Percentiles rank a stretch among this genome's conserved stretches.
Evolutionary conservation across 192 early-diverging fungal genomes (phyloP).

Genomic region (Coemansia furcata): DNA sequence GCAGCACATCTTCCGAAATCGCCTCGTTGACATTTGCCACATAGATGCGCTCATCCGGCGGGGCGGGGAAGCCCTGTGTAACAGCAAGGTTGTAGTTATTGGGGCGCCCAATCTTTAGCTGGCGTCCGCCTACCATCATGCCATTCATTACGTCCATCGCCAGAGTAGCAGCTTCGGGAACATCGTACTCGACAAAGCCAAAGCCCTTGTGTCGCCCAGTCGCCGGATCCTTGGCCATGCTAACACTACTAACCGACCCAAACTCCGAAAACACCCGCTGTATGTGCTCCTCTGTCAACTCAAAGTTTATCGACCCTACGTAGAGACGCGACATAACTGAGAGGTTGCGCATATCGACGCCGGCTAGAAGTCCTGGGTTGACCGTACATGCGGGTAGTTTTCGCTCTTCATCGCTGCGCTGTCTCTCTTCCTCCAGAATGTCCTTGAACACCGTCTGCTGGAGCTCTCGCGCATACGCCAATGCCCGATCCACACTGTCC

Average conservation of each 20-base stretch:
- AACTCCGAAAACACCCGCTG: conserved; percentile 73
- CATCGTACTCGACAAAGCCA: conserved; percentile 88
- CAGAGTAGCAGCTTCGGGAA: conserved; percentile 79
- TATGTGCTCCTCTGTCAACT: conserved; percentile 80
- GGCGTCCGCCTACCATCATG: conserved; percentile 75
- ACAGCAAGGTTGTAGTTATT: conserved; percentile 74
- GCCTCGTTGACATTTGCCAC: conserved; percentile 80
- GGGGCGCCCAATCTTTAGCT: conserved; percentile 79
- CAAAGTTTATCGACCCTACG: conserved; percentile 85
- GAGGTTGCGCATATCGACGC: conserved; percentile 43
- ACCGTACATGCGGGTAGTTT: conserved; percentile 17
- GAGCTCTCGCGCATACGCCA: conserved; percentile 47
- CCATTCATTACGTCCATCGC: conserved; percentile 81
- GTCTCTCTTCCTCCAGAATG: conserved; percentile 23
- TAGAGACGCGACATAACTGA: conserved; percentile 64
- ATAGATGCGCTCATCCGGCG: conserved; percentile 70
- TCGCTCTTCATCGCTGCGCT: conserved; percentile 19
- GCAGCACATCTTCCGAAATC: conserved; percentile 70
- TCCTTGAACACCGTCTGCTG: conserved; percentile 51
- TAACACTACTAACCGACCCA: conserved; percentile 72
- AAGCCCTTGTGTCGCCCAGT: conserved; percentile 80
- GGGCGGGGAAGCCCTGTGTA: conserved; percentile 60
- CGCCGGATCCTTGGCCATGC: conserved; percentile 74
- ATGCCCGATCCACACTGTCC: conserved; percentile 29
- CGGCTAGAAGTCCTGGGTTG: conserved; percentile 39